Evolutionary conservation across 768 basidiomycete species (phyloP).

Genomic region (Ramaria sp.): DNA sequence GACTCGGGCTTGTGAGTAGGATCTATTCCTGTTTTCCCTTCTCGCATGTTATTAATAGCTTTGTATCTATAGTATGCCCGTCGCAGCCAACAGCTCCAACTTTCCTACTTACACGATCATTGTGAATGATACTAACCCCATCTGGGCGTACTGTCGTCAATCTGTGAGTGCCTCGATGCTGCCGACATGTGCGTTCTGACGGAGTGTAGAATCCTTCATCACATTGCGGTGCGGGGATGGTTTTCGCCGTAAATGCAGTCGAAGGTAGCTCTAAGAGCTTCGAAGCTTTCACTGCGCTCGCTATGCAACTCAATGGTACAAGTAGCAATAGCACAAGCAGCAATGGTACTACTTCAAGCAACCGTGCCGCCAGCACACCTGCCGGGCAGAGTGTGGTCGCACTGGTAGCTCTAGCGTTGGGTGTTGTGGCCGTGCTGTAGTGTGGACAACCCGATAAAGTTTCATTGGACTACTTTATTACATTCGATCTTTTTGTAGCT

Average conservation of each 20-base stretch:
- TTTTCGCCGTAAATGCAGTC: slow-evolving; percentile 44
- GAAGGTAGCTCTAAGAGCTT: slow-evolving; percentile 41
- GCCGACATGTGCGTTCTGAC: slow-evolving; percentile 29
- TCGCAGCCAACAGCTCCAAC: slow-evolving; percentile 28
- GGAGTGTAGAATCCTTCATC: slow-evolving; percentile 38
- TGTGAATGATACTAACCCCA: slow-evolving; percentile 32
- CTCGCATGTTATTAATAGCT: neutral
- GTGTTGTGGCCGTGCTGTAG: neutral
- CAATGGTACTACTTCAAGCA: neutral
- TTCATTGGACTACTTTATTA: neutral
- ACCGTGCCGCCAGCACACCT: neutral
- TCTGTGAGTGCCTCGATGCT: slow-evolving; percentile 12
- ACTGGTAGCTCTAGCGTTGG: neutral
- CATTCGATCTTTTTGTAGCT: neutral
- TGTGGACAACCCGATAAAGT: neutral
- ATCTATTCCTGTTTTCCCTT: neutral
- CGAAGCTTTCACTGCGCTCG: slow-evolving; percentile 38
- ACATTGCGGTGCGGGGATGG: slow-evolving; percentile 52
- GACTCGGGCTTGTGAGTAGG: slow-evolving; percentile 43
- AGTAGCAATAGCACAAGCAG: neutral
- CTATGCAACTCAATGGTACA: slow-evolving; percentile 32
- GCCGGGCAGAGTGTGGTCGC: neutral
- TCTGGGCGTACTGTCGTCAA: slow-evolving; percentile 13
- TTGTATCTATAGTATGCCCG: slow-evolving; percentile 29
- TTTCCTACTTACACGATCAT: slow-evolving; percentile 43